Evolutionary conservation across 345 rosid genomes (phyloP), one percentile per base, ranked within the genome.

Genomic region (Turritis glabra): DNA sequence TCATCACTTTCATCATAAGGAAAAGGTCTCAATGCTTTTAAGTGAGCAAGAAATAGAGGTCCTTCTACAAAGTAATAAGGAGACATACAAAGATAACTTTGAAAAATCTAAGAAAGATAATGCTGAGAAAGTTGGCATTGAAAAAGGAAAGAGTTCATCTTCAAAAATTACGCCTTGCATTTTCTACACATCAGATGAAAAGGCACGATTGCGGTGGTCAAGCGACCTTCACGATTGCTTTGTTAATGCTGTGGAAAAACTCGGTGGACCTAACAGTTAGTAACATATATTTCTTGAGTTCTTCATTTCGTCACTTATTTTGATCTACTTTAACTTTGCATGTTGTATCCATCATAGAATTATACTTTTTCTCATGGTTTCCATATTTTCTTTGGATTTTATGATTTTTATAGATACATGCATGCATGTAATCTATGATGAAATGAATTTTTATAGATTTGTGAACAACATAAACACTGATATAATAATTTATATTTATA

Each of bases 201-300:
- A 75, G 55, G 73, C 74, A 9, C 54, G 79, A n/a, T 35, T 75
- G 7, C 26, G 74, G 5, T 75, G 79, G 79, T 66, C 79, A 67
- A 59, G n/a, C 8, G 79, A 75, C 5, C 73, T 75, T 59, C 79
- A 75, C 44, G 62, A 40, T 67, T 67, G 73, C 51, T 75, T 75
- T 67, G 35, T 75, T 19, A 67, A 50, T 29, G 74, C 73, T 25
- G 73, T 75, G 14, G 37, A 37, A 1, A 67, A 67, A 58, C 74
- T 75, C 1, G 79, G 79, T 21, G 79, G 79, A 67, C 74, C 79
- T 17, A 1, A 67, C 25, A 67, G 79, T 75, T 15, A 75, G 73
- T 67, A 67, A 50, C 59, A 29, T 44, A 30, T 64, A 22, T 15
- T 25, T 51, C 8, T 56, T 43, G 22, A 46, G 2, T 14, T 40